Evolutionary conservation across 2,329 filamentous ascomycete genomes (phyloP).

Genomic region (Trichoderma sp.): DNA sequence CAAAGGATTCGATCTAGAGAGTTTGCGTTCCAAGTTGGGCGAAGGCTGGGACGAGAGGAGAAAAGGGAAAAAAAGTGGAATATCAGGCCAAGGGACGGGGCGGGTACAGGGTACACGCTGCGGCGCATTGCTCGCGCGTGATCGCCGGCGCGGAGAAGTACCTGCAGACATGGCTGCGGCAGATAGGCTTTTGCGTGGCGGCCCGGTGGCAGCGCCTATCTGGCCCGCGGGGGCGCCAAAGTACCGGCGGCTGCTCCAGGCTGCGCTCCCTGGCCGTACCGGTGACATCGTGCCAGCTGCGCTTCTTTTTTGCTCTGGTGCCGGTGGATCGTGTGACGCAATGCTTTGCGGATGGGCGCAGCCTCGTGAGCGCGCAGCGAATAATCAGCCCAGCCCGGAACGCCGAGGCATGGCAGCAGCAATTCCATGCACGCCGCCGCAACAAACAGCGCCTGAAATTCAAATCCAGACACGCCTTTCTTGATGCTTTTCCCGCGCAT

Average conservation of each 20-base stretch:
- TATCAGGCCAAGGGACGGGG: constrained; percentile 1
- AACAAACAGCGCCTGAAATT: not conserved
- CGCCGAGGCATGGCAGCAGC: not conserved
- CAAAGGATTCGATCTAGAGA: not conserved
- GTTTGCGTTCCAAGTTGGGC: not conserved
- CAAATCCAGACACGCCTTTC: not conserved
- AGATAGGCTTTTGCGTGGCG: not conserved
- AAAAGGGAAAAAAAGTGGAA: not conserved
- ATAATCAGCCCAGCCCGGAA: not conserved
- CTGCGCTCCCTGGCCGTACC: not conserved
- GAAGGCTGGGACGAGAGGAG: not conserved
- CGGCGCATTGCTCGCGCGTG: not conserved
- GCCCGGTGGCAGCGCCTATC: not conserved
- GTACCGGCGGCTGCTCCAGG: not conserved
- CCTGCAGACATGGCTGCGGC: not conserved
- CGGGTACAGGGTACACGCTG: not conserved
- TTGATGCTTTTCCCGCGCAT: not conserved
- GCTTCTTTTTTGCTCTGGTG: not conserved
- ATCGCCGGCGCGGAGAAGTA: not conserved
- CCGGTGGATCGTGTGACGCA: constrained; percentile 19
- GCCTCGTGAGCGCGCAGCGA: not conserved
- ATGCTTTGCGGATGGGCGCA: constrained; percentile 11
- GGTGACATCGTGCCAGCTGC: not conserved
- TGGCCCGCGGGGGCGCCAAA: not conserved
- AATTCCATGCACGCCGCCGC: not conserved